These are phyloP conservation scores for Colletotrichum sp. DNA, from an alignment of 2,329 filamentous ascomycete species.

Conservation along the genomic window DNA sequence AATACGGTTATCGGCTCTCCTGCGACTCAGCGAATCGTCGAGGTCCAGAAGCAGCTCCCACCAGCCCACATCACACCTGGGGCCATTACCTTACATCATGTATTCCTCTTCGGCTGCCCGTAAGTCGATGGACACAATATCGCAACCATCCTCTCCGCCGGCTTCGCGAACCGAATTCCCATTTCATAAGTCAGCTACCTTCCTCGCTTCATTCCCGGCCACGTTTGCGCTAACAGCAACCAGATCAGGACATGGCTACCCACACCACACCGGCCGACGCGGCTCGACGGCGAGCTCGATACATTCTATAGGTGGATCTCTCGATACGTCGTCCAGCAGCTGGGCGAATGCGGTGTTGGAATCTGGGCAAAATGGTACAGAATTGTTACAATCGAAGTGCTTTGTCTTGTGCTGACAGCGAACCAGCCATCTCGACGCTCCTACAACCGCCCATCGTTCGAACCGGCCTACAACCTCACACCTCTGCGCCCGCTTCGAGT, in stretches of 20 bases:
- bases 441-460: conserved; percentile 89
- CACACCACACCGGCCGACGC: conserved; percentile 63
- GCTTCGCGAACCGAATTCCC: conserved; percentile 58
- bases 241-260: conserved; percentile 49
- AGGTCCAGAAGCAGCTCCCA: neutral
- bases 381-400: neutral
- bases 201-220: neutral
- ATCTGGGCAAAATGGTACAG: conserved; percentile 80
- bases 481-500: conserved; percentile 70
- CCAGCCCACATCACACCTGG: neutral
- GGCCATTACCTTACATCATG: conserved; percentile 50
- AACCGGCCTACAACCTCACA: conserved; percentile 84
- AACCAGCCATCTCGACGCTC: conserved; percentile 86
- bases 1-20: conserved; percentile 38
- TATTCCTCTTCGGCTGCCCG: conserved; percentile 62
- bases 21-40: conserved; percentile 11
- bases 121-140: conserved; percentile 70
- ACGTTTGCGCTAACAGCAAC: conserved; percentile 2
- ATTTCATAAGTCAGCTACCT: conserved; percentile 59
- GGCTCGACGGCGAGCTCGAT: conserved; percentile 89
- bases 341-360: conserved; percentile 67
- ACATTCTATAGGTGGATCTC: conserved; percentile 82
- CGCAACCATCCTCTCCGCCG: conserved; percentile 54
- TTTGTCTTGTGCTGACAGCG: neutral
- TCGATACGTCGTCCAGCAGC: conserved; percentile 71